Percentiles rank a stretch among this genome's conserved stretches.
Conservation (phyloP, 129 eudicot genomes). For the Dittrichia graveolens region DNA sequence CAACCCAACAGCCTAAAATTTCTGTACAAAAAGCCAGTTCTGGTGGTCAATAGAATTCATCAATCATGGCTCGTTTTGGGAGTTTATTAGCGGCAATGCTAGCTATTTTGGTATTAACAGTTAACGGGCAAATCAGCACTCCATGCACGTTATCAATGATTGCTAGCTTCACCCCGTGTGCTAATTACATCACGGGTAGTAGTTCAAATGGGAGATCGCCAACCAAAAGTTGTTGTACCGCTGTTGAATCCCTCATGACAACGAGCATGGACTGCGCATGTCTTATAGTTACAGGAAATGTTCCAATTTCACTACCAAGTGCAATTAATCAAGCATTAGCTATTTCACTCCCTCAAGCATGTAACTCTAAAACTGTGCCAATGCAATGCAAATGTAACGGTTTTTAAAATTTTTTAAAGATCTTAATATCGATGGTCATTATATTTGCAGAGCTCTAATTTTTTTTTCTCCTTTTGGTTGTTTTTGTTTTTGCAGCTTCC, state of each 20-base stretch:
- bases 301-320: constrained; percentile 60
- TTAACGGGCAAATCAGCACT: constrained; percentile 59
- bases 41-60: neutral
- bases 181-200: constrained; percentile 70
- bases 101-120: constrained; percentile 20
- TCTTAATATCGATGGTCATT: neutral
- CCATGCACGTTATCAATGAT: constrained; percentile 66
- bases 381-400: constrained; percentile 66
- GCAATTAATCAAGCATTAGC: constrained; percentile 54
- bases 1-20: constrained; percentile 20
- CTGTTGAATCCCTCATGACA: constrained; percentile 47
- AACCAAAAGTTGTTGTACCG: constrained; percentile 55
- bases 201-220: constrained; percentile 62
- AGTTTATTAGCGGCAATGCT: neutral
- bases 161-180: constrained; percentile 61
- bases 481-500: constrained; percentile 52
- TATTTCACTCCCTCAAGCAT: constrained; percentile 60
- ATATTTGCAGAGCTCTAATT: neutral
- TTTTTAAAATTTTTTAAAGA: neutral
- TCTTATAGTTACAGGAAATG: constrained; percentile 71
- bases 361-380: constrained; percentile 59
- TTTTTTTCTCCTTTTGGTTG: neutral
- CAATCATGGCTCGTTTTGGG: constrained; percentile 20
- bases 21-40: neutral
- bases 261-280: constrained; percentile 68